phyloP scores from a whole-genome alignment of 208 protist species.

The Plasmodiophora brassicae region DNA sequence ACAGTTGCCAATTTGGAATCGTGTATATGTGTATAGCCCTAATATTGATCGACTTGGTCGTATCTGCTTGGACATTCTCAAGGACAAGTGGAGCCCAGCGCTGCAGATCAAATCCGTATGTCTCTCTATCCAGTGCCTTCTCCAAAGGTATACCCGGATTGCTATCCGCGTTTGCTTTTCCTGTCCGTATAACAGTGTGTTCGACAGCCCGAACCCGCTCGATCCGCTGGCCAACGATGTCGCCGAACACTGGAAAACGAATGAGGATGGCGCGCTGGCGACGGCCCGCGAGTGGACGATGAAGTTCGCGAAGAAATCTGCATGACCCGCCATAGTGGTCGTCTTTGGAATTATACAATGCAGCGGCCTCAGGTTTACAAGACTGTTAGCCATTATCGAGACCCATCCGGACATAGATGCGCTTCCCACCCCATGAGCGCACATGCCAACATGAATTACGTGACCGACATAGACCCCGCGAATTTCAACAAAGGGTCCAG shows the following conservation, averaged over 20 bases:
- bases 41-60: slow-evolving; percentile 78
- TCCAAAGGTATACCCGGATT: not conserved
- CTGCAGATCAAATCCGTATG: slow-evolving; percentile 30
- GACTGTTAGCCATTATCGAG: too few species aligned
- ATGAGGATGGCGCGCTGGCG: slow-evolving; percentile 64
- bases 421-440: too few species aligned
- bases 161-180: too few species aligned
- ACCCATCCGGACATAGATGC: too few species aligned
- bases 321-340: too few species aligned
- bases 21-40: too few species aligned
- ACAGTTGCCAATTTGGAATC: too few species aligned
- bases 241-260: slow-evolving; percentile 74
- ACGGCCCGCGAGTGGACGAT: slow-evolving; percentile 44
- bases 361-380: too few species aligned
- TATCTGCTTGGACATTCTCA: slow-evolving; percentile 90
- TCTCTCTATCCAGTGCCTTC: slow-evolving; percentile 41
- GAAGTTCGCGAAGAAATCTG: slow-evolving; percentile 25
- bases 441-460: too few species aligned
- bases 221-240: slow-evolving; percentile 80
- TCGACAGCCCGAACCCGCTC: slow-evolving; percentile 66
- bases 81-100: slow-evolving; percentile 87
- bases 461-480: too few species aligned
- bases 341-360: too few species aligned
- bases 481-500: too few species aligned
- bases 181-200: slow-evolving; percentile 41